phyloP scores from a whole-genome alignment of 108 stramenopile genomes.

The Nannochloropsis gaditana region DNA sequence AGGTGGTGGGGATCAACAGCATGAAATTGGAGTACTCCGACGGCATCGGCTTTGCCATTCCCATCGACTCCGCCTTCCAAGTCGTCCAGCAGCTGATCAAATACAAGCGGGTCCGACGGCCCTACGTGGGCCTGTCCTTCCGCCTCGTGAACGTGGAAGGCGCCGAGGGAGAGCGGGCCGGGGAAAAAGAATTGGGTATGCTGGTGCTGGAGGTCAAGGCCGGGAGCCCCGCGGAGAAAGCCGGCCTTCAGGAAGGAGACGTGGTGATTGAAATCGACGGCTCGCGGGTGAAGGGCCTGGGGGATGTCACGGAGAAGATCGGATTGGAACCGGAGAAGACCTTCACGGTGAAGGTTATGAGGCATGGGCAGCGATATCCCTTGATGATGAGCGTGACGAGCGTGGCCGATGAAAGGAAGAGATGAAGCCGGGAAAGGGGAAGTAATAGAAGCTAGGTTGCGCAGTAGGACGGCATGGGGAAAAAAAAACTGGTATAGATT shows the following conservation, averaged over 20 bases:
- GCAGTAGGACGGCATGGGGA: not conserved
- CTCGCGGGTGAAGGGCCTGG: not conserved
- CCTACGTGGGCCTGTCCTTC: slow-evolving; percentile 45
- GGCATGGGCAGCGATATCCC: not conserved
- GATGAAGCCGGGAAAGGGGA: not conserved
- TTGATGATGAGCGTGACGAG: slow-evolving; percentile 4
- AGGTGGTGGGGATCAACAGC: slow-evolving; percentile 52
- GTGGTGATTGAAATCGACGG: not conserved
- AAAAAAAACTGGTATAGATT: not conserved
- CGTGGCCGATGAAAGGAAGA: slow-evolving; percentile 3
- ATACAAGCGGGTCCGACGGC: slow-evolving; percentile 34
- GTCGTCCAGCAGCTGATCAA: slow-evolving; percentile 38
- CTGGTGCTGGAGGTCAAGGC: not conserved
- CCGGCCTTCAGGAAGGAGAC: not conserved
- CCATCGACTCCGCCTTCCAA: slow-evolving; percentile 39
- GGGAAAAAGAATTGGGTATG: not conserved
- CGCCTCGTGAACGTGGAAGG: not conserved
- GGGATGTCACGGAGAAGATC: not conserved
- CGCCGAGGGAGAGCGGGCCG: not conserved
- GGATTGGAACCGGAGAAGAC: slow-evolving; percentile 3
- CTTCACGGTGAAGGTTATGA: not conserved
- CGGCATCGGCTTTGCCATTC: slow-evolving; percentile 52
- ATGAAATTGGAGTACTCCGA: slow-evolving; percentile 45
- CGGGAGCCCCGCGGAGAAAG: slow-evolving; percentile 12
- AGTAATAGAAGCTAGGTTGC: not conserved